Evolutionary conservation across 2,329 filamentous ascomycete genomes (phyloP).

Genomic region (Pyrenochaeta sp.): DNA sequence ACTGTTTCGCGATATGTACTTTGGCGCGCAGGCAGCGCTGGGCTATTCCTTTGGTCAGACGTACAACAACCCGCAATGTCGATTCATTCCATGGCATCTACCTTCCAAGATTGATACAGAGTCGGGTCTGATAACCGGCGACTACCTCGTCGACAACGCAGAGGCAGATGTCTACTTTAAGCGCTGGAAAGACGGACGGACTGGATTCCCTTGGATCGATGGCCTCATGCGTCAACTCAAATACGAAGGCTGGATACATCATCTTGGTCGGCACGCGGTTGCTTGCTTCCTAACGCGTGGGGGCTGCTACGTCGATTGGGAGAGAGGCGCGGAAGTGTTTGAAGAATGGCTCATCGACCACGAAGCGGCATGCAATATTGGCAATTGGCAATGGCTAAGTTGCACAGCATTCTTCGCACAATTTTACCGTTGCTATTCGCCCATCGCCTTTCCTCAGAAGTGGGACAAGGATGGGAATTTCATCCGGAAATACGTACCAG

Average conservation of each 20-base stretch:
- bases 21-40: conserved; percentile 75
- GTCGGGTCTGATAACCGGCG: conserved; percentile 61
- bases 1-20: conserved; percentile 85
- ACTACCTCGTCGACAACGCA: conserved; percentile 69
- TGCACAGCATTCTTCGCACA: conserved; percentile 79
- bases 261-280: conserved; percentile 78
- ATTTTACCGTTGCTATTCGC: conserved; percentile 75
- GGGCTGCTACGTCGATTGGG: conserved; percentile 81
- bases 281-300: conserved; percentile 83
- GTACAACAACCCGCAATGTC: conserved; percentile 69
- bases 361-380: conserved; percentile 75
- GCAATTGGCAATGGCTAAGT: conserved; percentile 81
- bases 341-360: conserved; percentile 80
- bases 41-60: conserved; percentile 72
- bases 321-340: conserved; percentile 79
- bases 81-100: conserved; percentile 83
- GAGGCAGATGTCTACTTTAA: conserved; percentile 72
- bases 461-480: conserved; percentile 76
- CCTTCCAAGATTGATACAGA: conserved; percentile 65
- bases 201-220: conserved; percentile 83
- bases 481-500: conserved; percentile 72
- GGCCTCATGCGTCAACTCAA: conserved; percentile 79
- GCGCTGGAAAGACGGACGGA: conserved; percentile 73
- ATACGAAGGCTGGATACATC: conserved; percentile 80
- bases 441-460: conserved; percentile 76